Conservation (phyloP, 1,284 basidiomycete genomes). For the Microbotryum intermedium region DNA sequence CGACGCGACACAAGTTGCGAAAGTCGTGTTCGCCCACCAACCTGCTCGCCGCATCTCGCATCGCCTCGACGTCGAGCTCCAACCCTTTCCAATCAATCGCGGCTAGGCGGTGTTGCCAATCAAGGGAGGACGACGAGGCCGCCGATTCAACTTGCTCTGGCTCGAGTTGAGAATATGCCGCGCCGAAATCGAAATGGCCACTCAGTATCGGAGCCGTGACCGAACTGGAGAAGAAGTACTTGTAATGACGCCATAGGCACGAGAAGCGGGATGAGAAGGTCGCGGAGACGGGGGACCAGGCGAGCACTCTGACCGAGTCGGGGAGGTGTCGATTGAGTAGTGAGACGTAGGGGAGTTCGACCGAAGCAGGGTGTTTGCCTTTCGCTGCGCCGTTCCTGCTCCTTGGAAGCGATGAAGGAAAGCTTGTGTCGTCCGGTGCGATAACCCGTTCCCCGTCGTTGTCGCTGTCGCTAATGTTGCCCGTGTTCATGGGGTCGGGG, state of each 20-base stretch:
- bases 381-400: neutral
- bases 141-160: neutral
- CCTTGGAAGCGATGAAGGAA: slow-evolving; percentile 1
- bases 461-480: slow-evolving; percentile 29
- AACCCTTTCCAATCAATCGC: slow-evolving; percentile 40
- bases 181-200: slow-evolving; percentile 21
- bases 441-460: slow-evolving; percentile 6
- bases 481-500: slow-evolving; percentile 22
- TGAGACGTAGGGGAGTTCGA: slow-evolving; percentile 68
- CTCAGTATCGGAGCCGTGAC: slow-evolving; percentile 3
- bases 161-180: slow-evolving; percentile 9
- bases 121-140: neutral
- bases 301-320: slow-evolving; percentile 77
- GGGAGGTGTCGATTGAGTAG: slow-evolving; percentile 88
- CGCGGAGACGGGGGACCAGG: slow-evolving; percentile 82
- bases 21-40: slow-evolving; percentile 92
- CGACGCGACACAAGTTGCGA: slow-evolving; percentile 90
- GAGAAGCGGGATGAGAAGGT: slow-evolving; percentile 82
- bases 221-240: slow-evolving; percentile 72
- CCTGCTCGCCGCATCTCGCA: slow-evolving; percentile 63
- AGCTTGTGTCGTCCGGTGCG: neutral
- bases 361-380: slow-evolving; percentile 2
- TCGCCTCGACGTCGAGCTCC: slow-evolving; percentile 60
- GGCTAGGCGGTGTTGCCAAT: slow-evolving; percentile 28
- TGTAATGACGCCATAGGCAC: slow-evolving; percentile 85